phyloP scores from a whole-genome alignment of 305 asterid genomes.

The Ajuga reptans region DNA sequence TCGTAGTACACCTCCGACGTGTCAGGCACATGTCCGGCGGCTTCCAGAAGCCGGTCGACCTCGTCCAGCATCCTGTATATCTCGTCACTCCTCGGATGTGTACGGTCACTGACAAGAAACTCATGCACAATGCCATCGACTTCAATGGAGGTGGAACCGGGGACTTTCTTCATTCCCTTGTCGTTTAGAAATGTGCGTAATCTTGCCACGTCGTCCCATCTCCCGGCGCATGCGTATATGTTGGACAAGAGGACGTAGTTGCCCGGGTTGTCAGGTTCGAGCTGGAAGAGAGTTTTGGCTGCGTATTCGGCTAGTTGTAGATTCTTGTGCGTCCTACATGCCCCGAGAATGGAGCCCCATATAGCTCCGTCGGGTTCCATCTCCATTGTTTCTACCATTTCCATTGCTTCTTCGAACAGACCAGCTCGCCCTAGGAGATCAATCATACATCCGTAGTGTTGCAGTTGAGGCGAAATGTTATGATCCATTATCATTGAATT shows the following conservation, averaged over 20 bases:
- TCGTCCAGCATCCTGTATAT: constrained; percentile 68
- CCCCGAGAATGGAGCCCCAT: constrained; percentile 65
- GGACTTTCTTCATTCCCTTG: constrained; percentile 55
- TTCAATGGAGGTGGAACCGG: constrained; percentile 64
- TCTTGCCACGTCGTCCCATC: constrained; percentile 64
- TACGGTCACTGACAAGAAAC: constrained; percentile 62
- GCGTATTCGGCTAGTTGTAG: constrained; percentile 52
- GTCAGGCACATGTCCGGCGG: constrained; percentile 46
- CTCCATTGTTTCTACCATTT: constrained; percentile 36
- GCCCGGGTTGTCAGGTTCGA: constrained; percentile 50
- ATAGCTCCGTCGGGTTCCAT: constrained; percentile 54
- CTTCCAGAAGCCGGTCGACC: constrained; percentile 36
- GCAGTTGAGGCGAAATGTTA: constrained; percentile 36
- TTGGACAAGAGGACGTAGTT: constrained; percentile 50
- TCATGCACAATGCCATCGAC: constrained; percentile 50
- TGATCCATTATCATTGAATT: constrained; percentile 40
- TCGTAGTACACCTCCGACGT: constrained; percentile 52
- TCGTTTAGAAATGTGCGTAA: constrained; percentile 50
- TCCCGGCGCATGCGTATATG: constrained; percentile 54
- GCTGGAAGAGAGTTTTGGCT: constrained; percentile 32
- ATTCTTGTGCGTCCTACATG: constrained; percentile 53
- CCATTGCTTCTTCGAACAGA: constrained; percentile 47
- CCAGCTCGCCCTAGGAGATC: constrained; percentile 61
- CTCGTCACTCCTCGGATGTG: constrained; percentile 40
- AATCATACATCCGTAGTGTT: constrained; percentile 69